These are phyloP conservation scores for Blastocystis sp. DNA, from an alignment of 352 stramenopile genomes.

Conservation along the genomic window DNA sequence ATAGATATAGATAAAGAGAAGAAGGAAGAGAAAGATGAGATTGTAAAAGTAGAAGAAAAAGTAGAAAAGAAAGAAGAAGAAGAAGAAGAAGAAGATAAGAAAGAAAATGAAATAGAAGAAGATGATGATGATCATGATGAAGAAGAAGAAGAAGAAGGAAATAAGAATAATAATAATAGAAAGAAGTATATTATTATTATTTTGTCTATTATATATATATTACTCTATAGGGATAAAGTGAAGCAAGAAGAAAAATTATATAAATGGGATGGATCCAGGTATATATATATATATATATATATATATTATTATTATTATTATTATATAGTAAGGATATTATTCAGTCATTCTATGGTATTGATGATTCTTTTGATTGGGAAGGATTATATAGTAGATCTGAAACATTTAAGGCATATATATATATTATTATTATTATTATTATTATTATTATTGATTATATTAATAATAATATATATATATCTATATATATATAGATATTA, in stretches of 20 bases:
- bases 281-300: conserved; percentile 1
- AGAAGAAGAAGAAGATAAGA: conserved; percentile 39
- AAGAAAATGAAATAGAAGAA: conserved; percentile 33
- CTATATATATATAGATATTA: conserved; percentile 58
- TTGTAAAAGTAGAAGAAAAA: background rate
- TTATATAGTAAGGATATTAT: conserved; percentile 2
- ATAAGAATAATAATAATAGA: no score
- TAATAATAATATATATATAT: conserved; percentile 60
- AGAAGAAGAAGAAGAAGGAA: no score
- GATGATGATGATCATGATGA: conserved; percentile 26
- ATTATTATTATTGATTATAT: no score
- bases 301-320: background rate
- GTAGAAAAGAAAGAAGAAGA: conserved; percentile 30
- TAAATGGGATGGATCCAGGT: no score
- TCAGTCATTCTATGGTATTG: conserved; percentile 56
- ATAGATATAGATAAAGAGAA: background rate
- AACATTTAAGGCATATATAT: conserved; percentile 57
- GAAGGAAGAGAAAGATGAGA: background rate
- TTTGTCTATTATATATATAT: no score
- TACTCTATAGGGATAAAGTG: conserved; percentile 33
- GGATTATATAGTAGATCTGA: conserved; percentile 65
- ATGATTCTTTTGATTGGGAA: conserved; percentile 49
- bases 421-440: conserved; percentile 61
- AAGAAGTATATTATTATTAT: no score
- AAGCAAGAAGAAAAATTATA: background rate